These are phyloP conservation scores for Globisporangium parvum DNA, from an alignment of 352 stramenopile species.

Conservation along the genomic window DNA sequence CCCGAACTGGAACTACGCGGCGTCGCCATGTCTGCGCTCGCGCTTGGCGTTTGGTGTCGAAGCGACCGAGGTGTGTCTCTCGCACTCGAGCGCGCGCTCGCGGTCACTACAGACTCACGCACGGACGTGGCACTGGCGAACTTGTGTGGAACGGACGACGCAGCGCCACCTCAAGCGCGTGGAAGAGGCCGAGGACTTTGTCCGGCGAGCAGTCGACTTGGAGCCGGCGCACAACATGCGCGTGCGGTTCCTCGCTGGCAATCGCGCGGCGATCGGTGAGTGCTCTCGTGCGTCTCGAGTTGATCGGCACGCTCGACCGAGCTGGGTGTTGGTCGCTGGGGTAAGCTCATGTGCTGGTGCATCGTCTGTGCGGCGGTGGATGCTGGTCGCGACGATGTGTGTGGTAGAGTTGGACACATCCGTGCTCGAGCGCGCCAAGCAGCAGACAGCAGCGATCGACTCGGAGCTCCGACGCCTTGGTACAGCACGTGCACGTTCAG, in stretches of 20 bases:
- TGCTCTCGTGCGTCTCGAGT: background rate
- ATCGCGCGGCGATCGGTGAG: conserved; percentile 65
- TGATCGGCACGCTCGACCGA: background rate
- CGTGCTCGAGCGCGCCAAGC: conserved; percentile 20
- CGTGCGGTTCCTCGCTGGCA: conserved; percentile 67
- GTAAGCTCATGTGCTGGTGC: too few relatives aligned
- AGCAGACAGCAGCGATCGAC: conserved; percentile 26
- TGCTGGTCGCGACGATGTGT: background rate
- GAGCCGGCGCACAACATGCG: conserved; percentile 52
- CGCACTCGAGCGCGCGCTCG: too few relatives aligned
- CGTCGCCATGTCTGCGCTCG: conserved; percentile 94
- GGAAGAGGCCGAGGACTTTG: conserved; percentile 59
- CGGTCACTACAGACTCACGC: too few relatives aligned
- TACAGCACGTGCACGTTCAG: conserved; percentile 7
- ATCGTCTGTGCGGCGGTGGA: background rate
- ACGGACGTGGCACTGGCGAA: too few relatives aligned
- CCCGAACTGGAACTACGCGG: conserved; percentile 94
- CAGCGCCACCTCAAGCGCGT: conserved; percentile 68
- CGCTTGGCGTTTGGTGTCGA: conserved; percentile 93
- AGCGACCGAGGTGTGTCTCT: conserved; percentile 63
- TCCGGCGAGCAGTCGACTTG: conserved; percentile 40
- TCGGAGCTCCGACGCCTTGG: conserved; percentile 32
- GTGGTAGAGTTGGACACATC: conserved; percentile 36
- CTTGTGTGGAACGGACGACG: background rate
- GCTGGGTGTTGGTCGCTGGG: background rate